Evolutionary conservation across 495 filamentous ascomycete species (phyloP), one percentile per base, ranked within the genome.

Genomic region (Neurospora pannonica): DNA sequence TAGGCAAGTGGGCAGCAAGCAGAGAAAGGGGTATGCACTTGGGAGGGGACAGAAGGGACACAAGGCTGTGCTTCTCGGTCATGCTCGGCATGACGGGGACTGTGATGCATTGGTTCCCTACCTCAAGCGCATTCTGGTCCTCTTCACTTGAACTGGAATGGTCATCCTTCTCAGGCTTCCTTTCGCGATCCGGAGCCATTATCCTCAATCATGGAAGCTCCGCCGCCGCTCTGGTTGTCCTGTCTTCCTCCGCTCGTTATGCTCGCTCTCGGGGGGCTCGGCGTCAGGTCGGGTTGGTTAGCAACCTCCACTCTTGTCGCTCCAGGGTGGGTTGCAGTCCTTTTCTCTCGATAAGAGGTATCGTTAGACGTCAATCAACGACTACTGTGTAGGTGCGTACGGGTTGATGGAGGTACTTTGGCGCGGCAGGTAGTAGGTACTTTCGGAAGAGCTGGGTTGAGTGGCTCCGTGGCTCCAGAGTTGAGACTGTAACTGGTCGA

Each of bases 121-220:
- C 85, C 80, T 86, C 85, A 72, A 87, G 81, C 28, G 81, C 79
- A 38, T 76, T 78, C 3, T 69, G 73, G 67, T 87, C 84, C 36
- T 85, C 84, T 72, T 86, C 84, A 42, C 83, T 85, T 8, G 76
- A 77, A 71, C 79, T 81, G 2, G 82, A 82, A 13, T 73, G 74
- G 17, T 48, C 74, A 60, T 83, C 80, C 36, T 79, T 36, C 54
- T 67, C 54, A 4, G 54, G 54, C 54, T 67, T 6, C 24, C 7
- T 67, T 67, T 36, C 54, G 4, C 54, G 54, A 67, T 67, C 28
- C 1, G 54, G 28, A 34, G 54, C 36, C 38, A 67, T 75, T 69
- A 11, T 81, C 73, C 21, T 78, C 76, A 28, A 67, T 9, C 54
- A 72, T 4, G 74, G 39, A 34, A 21, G 38, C 36, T 74, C 70